Evolutionary conservation across 78 protist genomes (phyloP).

Genomic region (Diacronema lutheri): DNA sequence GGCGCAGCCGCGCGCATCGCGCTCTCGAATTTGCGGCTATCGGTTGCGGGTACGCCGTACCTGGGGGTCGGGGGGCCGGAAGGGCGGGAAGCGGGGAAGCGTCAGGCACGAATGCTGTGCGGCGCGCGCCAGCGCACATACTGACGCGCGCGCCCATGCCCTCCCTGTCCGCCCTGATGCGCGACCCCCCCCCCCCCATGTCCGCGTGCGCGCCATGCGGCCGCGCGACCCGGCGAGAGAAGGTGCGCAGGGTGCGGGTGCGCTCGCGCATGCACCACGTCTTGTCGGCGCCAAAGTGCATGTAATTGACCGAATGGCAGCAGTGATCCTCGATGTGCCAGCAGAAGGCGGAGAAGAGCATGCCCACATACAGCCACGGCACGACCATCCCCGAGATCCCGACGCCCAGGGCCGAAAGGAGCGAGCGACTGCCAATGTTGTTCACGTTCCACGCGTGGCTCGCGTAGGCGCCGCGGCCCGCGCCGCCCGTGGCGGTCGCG

Average conservation of each 20-base stretch:
- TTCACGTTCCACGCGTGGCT: conserved; percentile 29
- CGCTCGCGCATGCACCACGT: conserved; percentile 8
- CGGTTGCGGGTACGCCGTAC: conserved; percentile 18
- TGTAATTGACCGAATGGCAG: conserved; percentile 41
- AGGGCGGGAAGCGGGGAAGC: no score
- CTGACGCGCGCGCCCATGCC: no score
- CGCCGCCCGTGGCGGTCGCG: background rate
- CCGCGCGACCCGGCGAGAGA: no score
- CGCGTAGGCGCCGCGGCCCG: background rate
- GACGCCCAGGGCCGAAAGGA: background rate
- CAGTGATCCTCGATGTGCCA: conserved; percentile 68
- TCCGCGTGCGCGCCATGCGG: no score
- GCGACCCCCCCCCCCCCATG: no score
- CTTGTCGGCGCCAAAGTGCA: conserved; percentile 34
- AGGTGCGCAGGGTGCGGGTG: no score
- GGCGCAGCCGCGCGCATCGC: conserved; percentile 26
- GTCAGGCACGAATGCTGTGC: no score
- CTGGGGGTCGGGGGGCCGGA: no score
- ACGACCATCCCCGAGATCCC: conserved; percentile 37
- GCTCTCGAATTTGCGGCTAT: conserved; percentile 25
- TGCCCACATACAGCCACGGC: conserved; percentile 85
- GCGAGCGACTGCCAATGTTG: conserved; percentile 12
- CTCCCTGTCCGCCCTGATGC: no score
- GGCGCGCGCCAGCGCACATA: no score
- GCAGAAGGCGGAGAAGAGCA: conserved; percentile 83